Evolutionary conservation across 1,284 basidiomycete species (phyloP), one percentile per base, ranked within the genome.

Genomic region (Microbotryum scabiosae): DNA sequence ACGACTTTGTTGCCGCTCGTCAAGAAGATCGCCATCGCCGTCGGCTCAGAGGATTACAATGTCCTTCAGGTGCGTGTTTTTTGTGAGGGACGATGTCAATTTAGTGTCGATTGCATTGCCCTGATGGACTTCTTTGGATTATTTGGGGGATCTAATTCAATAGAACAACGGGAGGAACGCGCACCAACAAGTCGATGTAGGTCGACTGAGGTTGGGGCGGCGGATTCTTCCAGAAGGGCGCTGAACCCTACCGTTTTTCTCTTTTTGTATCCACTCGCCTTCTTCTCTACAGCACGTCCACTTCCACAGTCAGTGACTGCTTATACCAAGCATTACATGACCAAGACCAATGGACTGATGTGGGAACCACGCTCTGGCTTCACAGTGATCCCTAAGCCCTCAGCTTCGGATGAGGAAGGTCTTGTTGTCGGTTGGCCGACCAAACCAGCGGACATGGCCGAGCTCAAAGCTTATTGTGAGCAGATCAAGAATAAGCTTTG

Each of bases 381-480:
- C n/a, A n/a, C n/a, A 76, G 72, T 78, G 36, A 78, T 78, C 51
- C 76, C 77, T 54, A 78, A 78, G 69, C 76, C 75, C 6, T 56
- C 63, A 43, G 67, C 56, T 25, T 68, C 69, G 52, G 72, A 73
- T 59, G 65, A 76, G 59, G 67, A 76, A 61, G 77, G 77, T 21
- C 72, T 78, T n/a, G 73, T 72, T 18, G 67, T 78, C 48, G 75
- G 73, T 36, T 78, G 77, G 77, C 76, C 77, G n/a, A 67, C 73
- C 14, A 70, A 72, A 52, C 59, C 73, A 55, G 73, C 75, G 4
- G 69, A 72, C 57, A 75, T 74, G 72, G 73, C 73, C 50, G 71
- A 74, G 49, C 70, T 78, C n/a, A 71, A 76, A 57, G 69, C 66
- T 57, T 65, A 62, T 28, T 57, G 56, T 20, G 70, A 73, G 50